Evolutionary conservation across 768 basidiomycete species (phyloP).

Genomic region (Neoboletus subvelutipes): DNA sequence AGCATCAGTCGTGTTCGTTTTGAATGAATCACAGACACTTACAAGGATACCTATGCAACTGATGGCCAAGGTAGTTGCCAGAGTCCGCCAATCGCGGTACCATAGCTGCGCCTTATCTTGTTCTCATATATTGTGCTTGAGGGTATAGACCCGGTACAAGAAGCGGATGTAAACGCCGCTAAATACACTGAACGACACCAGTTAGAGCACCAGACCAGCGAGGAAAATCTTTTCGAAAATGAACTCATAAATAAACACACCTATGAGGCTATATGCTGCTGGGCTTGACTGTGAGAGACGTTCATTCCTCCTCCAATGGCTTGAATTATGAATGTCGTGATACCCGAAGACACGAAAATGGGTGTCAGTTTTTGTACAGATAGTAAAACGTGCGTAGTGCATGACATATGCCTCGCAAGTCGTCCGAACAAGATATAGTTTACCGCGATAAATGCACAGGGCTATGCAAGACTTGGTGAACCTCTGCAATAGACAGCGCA

Average conservation of each 20-base stretch:
- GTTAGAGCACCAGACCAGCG: slow-evolving; percentile 54
- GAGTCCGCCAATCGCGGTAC: slow-evolving; percentile 58
- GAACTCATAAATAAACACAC: slow-evolving; percentile 40
- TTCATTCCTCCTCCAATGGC: slow-evolving; percentile 28
- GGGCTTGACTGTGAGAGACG: slow-evolving; percentile 2
- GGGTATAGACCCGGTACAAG: slow-evolving; percentile 45
- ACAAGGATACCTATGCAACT: slow-evolving; percentile 68
- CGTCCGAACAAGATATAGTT: slow-evolving; percentile 67
- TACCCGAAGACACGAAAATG: slow-evolving; percentile 61
- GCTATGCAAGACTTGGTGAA: slow-evolving; percentile 35
- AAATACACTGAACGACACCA: slow-evolving; percentile 53
- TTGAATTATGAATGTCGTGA: slow-evolving; percentile 67
- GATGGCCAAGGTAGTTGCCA: slow-evolving; percentile 49
- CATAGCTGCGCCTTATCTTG: slow-evolving; percentile 39
- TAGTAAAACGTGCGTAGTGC: slow-evolving; percentile 49
- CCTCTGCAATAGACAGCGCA: slow-evolving; percentile 5
- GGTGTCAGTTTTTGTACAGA: slow-evolving; percentile 49
- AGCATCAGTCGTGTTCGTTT: not conserved
- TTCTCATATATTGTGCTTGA: slow-evolving; percentile 36
- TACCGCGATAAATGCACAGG: slow-evolving; percentile 73
- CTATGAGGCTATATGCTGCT: slow-evolving; percentile 34
- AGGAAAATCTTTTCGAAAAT: slow-evolving; percentile 54
- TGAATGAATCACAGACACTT: slow-evolving; percentile 19
- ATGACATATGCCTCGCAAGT: slow-evolving; percentile 49
- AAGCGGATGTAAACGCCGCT: slow-evolving; percentile 47